phyloP scores from a whole-genome alignment of 495 filamentous ascomycete species.

The Lasiosphaeria hispida region DNA sequence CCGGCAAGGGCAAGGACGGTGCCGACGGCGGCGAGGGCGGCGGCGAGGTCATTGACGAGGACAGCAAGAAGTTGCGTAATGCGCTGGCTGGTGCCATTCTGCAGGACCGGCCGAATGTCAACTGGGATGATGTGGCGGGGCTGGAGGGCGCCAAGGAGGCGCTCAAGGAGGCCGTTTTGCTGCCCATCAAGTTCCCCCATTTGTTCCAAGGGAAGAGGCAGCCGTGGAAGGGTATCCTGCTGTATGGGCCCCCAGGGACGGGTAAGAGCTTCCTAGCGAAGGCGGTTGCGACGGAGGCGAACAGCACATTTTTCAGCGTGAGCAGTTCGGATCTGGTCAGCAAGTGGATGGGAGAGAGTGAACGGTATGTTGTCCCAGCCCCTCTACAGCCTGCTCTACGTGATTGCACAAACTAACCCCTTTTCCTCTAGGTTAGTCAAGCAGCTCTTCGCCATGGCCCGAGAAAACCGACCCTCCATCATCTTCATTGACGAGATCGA shows the following conservation, averaged over 20 bases:
- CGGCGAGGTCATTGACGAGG: slow-evolving; percentile 74
- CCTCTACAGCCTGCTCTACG: no score
- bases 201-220: slow-evolving; percentile 95
- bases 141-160: slow-evolving; percentile 94
- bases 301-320: slow-evolving; percentile 99
- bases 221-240: slow-evolving; percentile 96
- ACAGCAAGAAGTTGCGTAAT: slow-evolving; percentile 88
- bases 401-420: neutral
- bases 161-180: slow-evolving; percentile 92
- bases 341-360: slow-evolving; percentile 99
- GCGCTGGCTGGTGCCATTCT: slow-evolving; percentile 90
- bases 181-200: slow-evolving; percentile 98
- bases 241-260: slow-evolving; percentile 95
- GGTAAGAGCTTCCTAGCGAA: slow-evolving; percentile 97
- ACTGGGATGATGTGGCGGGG: slow-evolving; percentile 98
- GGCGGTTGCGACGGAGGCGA: slow-evolving; percentile 95
- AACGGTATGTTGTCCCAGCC: slow-evolving; percentile 63
- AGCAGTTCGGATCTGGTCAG: slow-evolving; percentile 94
- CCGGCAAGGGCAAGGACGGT: slow-evolving; percentile 50
- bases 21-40: slow-evolving; percentile 50
- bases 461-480: slow-evolving; percentile 96
- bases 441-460: slow-evolving; percentile 95
- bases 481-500: slow-evolving; percentile 99
- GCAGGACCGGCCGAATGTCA: slow-evolving; percentile 89
- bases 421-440: slow-evolving; percentile 72